Base-by-base conservation (phyloP, 768 basidiomycete genomes). In the Panellus pusillus region DNA sequence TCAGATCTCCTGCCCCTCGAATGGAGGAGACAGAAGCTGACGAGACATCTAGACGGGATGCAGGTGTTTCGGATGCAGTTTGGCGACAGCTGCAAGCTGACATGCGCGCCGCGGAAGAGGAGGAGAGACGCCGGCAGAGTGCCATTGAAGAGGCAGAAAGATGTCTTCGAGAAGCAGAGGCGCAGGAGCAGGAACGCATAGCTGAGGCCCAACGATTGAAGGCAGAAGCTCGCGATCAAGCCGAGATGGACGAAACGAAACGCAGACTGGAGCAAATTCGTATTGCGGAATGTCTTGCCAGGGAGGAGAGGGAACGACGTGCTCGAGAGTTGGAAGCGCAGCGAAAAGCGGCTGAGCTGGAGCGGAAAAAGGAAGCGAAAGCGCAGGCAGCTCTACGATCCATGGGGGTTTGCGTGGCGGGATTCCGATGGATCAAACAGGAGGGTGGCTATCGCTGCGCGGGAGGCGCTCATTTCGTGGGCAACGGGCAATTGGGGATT, bases 51-150 rank as follows among this genome's bases (percentile, higher is more conserved):
- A 47, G 47, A 7, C 74, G 80, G 19, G 85, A 86, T 63, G 42
- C 72, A 17, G 85, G 79, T 0, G 81, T 86, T 5, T 61, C 74
- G 0, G 81, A 87, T 62, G 63, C 61, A 1, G 63, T 75, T 11
- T 86, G 86, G 86, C 24, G 58, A 9, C 70, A 79, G 55, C 66
- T 86, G 0, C 76, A 82, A 55, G 60, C 37, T 4, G 76, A 73
- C 58, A 74, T 72, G 51, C 55, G 59, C 43, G 69, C 67, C 6
- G 69, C 66, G 47, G 68, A 65, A 40, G 66, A 61, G 0, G 69
- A 63, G 4, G 67, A 57, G 18, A 61, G 61, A 43, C 45, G 31
- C 24, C 51, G 52, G 9, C 61, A 66, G 46, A 65, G 64, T 14
- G 68, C 60, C 18, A 46, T 58, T 12, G 52, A 64, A 53, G 58